Evolutionary conservation across 495 filamentous ascomycete species (phyloP).

Genomic region (Xylaria curta): DNA sequence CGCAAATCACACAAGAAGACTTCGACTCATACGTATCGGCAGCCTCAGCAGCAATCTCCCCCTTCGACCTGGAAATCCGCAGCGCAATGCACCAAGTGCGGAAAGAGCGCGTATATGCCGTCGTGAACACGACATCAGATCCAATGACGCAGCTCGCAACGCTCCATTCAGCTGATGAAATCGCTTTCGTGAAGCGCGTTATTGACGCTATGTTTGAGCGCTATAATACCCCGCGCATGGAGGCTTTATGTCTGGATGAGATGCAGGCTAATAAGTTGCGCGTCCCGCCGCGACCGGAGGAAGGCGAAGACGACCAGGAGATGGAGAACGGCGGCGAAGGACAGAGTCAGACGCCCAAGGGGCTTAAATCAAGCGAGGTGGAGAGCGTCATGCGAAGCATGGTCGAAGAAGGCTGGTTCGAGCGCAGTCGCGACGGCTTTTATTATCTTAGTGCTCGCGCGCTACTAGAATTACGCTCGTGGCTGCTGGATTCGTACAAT

Average conservation of each 20-base stretch:
- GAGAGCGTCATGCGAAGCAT: constrained; percentile 72
- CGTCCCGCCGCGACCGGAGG: constrained; percentile 52
- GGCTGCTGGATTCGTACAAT: constrained; percentile 87
- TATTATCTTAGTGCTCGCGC: constrained; percentile 78
- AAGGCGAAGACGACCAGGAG: constrained; percentile 45
- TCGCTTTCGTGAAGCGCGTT: constrained; percentile 84
- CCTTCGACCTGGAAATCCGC: constrained; percentile 87
- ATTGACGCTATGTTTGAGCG: constrained; percentile 92
- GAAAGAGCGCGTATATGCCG: constrained; percentile 65
- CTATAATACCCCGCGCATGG: constrained; percentile 75
- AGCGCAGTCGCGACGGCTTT: constrained; percentile 69
- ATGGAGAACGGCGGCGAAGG: constrained; percentile 14
- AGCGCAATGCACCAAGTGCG: constrained; percentile 67
- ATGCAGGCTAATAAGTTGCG: constrained; percentile 76
- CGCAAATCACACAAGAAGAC: constrained; percentile 70
- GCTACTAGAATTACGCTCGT: constrained; percentile 82
- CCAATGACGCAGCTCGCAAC: constrained; percentile 87
- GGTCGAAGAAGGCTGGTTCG: constrained; percentile 84
- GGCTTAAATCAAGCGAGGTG: constrained; percentile 76
- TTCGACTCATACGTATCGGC: constrained; percentile 71
- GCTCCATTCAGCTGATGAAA: constrained; percentile 78
- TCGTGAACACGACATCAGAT: constrained; percentile 91
- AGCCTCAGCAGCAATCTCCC: constrained; percentile 73
- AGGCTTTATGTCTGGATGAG: constrained; percentile 78
- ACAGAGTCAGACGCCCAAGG: constrained; percentile 42